Conservation (phyloP, 2,329 filamentous ascomycete genomes). For the Epichloe uncinata region DNA sequence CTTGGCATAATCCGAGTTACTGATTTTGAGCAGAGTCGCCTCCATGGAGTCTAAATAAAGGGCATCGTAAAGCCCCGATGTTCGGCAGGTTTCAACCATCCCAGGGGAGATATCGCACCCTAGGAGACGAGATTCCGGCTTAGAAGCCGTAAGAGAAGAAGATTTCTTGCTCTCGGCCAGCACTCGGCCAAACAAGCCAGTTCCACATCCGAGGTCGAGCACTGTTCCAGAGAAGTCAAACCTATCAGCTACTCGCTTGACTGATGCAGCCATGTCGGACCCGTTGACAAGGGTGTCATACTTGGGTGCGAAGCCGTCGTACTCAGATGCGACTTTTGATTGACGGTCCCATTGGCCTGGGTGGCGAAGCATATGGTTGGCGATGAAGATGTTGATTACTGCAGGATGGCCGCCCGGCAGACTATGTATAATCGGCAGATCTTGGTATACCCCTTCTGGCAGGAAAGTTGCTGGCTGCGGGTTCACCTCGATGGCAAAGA, state of each 20-base stretch:
- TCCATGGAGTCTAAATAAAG: background rate
- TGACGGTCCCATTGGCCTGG: background rate
- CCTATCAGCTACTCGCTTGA: background rate
- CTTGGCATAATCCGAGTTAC: background rate
- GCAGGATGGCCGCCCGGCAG: background rate
- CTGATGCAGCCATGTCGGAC: background rate
- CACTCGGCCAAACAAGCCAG: background rate
- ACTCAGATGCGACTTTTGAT: background rate
- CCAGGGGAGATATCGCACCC: background rate
- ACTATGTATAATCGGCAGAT: background rate
- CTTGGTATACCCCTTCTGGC: background rate
- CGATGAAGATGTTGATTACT: background rate
- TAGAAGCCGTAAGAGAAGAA: background rate
- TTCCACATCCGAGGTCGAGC: background rate
- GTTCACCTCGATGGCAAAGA: conserved; percentile 1
- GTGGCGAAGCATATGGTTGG: background rate
- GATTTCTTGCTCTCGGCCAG: background rate
- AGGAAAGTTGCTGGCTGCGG: background rate
- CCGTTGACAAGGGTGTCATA: rapidly evolving
- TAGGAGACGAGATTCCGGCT: background rate
- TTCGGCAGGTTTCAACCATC: background rate
- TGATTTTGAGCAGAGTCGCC: background rate
- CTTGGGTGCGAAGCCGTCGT: background rate
- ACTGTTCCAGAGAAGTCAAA: background rate
- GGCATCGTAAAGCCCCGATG: background rate